Percentiles rank a stretch among this genome's conserved stretches.
Conservation (phyloP, 495 filamentous ascomycete species). For the Trichoderma reesei region DNA sequence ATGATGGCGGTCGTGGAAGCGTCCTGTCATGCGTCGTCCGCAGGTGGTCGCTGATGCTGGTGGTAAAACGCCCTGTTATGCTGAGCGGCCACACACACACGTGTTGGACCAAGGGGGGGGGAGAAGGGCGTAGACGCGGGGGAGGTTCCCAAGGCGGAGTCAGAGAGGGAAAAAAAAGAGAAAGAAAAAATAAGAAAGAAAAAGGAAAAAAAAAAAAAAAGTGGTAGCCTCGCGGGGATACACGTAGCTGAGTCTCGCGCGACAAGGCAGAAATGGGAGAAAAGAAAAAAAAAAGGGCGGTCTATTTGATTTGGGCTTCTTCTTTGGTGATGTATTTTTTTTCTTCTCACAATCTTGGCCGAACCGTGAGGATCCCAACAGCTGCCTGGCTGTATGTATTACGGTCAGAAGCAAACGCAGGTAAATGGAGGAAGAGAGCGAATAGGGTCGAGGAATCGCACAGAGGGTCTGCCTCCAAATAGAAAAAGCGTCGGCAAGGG, state of each 20-base stretch:
- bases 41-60: conserved; percentile 10
- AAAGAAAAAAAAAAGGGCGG: conserved; percentile 3
- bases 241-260: conserved; percentile 1
- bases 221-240: not conserved
- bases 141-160: conserved; percentile 7
- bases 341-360: not conserved
- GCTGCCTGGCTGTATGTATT: conserved; percentile 8
- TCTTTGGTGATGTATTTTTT: not conserved
- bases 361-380: conserved; percentile 3
- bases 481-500: not conserved
- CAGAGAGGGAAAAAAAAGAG: not conserved
- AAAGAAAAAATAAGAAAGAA: conserved; percentile 1
- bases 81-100: not conserved
- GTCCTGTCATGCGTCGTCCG: conserved; percentile 14
- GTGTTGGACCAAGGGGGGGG: conserved; percentile 1
- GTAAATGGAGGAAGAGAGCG: not conserved
- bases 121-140: conserved; percentile 4
- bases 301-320: no score
- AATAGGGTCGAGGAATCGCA: conserved; percentile 5
- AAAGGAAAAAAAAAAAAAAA: not conserved
- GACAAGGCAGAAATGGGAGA: not conserved
- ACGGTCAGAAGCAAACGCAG: conserved; percentile 3
- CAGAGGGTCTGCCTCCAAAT: conserved; percentile 5
- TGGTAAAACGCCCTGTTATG: conserved; percentile 11
- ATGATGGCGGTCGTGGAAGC: conserved; percentile 26